Evolutionary conservation across 495 filamentous ascomycete species (phyloP), one percentile per base, ranked within the genome.

Genomic region (Lasiosphaeria miniovina): DNA sequence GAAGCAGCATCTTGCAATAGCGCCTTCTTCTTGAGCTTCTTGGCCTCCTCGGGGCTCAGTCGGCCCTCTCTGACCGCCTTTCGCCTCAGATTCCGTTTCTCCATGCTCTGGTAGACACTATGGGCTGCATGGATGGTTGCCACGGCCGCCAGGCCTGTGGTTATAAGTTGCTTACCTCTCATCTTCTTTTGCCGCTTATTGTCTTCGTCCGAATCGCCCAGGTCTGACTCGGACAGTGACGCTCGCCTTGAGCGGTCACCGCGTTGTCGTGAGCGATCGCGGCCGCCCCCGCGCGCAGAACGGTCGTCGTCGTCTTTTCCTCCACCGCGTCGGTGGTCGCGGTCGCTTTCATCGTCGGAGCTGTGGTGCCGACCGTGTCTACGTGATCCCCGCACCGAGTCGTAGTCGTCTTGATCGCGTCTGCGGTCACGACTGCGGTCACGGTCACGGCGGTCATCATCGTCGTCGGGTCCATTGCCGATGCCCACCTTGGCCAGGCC

Each of bases 61-160:
- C 87, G 80, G 35, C 90, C 90, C 63, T 93, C 86, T 38, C 79
- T 78, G 24, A 96, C 83, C 54, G 86, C 81, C 68, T 88, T 83
- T 62, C 84, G 79, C 60, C 90, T 80, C 60, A 86, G 75, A 54
- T 91, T 82, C 43, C 88, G 84, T 64, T 88, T 87, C 71, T 89
- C 87, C 76, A 93, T 82, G 66, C 83, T 88, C 62, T 82, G 80
- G 74, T 93, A 90, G 57, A 96, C 81, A 57, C 81, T 85, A 70
- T 95, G 88, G 7, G 88, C 90, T 50, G 91, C 90, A 74, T 95
- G 91, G 61, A 96, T 91, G 41, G 92, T 94, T 57, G 92, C 92
- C 59, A 95, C 88, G 54, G 87, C 87, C 36, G 92, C 92, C 63
- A 96, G 74, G 46, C 91, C 90, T 50, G 90, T 86, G 51, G 91